phyloP scores from a whole-genome alignment of 73 alveolate species.

The Effrenium voratum region DNA sequence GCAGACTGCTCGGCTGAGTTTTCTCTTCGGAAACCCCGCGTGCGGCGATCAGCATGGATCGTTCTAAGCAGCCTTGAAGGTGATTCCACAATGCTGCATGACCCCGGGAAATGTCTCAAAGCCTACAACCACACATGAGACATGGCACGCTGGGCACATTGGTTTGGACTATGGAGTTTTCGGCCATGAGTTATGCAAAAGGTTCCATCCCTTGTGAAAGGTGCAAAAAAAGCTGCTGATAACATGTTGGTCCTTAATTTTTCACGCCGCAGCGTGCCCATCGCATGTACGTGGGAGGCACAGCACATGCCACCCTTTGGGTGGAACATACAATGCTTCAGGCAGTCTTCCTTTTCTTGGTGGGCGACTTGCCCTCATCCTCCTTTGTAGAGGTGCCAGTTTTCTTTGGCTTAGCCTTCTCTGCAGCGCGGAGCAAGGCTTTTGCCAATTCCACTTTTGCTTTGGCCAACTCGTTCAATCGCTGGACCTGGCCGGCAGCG shows the following conservation, averaged over 20 bases:
- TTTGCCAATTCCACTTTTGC: constrained; percentile 12
- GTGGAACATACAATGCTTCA: neutral
- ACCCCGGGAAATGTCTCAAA: too few relatives aligned
- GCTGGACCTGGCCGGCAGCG: neutral
- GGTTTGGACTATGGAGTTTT: too few relatives aligned
- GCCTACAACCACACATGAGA: too few relatives aligned
- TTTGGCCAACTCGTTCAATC: neutral
- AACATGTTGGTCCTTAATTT: too few relatives aligned
- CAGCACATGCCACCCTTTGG: neutral
- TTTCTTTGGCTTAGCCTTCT: neutral
- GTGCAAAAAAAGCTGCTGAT: neutral
- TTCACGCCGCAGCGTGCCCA: neutral
- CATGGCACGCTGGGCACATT: too few relatives aligned
- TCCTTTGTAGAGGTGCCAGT: neutral
- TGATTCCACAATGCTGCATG: constrained; percentile 26
- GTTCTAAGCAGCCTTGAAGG: neutral
- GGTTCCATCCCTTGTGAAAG: neutral
- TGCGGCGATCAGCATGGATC: neutral
- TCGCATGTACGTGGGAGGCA: neutral
- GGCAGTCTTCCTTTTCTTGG: neutral
- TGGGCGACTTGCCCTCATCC: neutral
- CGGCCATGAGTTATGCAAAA: neutral
- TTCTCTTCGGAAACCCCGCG: neutral
- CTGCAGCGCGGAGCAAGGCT: constrained; percentile 24
- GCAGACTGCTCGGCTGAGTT: neutral